Percentiles rank a stretch among this genome's conserved stretches.
Conservation (phyloP, 768 basidiomycete genomes). For the Sporobolomyces phaffii region DNA sequence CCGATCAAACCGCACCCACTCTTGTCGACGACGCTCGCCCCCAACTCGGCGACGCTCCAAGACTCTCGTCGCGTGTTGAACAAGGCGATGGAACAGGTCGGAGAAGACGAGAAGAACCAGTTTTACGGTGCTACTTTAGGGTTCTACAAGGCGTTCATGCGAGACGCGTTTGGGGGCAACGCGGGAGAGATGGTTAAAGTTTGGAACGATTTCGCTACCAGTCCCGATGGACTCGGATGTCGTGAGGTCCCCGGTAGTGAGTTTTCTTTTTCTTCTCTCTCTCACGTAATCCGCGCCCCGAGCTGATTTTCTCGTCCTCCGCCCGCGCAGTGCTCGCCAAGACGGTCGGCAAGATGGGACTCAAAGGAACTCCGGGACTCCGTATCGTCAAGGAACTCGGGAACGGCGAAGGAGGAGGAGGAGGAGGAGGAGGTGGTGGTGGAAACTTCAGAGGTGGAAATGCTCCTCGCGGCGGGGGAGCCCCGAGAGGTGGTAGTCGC, state of each 20-base stretch:
- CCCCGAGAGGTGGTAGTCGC: slow-evolving; percentile 15
- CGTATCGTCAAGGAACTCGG: slow-evolving; percentile 38
- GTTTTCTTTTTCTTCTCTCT: neutral
- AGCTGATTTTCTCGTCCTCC: slow-evolving; percentile 1
- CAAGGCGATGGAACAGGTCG: slow-evolving; percentile 46
- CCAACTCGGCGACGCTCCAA: slow-evolving; percentile 4
- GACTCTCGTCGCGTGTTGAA: slow-evolving; percentile 41
- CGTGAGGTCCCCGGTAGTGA: slow-evolving; percentile 39
- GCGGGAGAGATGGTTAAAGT: slow-evolving; percentile 39
- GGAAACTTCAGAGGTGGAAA: slow-evolving; percentile 10
- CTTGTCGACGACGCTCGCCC: slow-evolving; percentile 11
- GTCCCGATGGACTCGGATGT: slow-evolving; percentile 32
- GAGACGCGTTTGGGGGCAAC: slow-evolving; percentile 36
- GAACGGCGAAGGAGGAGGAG: neutral
- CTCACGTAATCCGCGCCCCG: no score
- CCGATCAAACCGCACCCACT: slow-evolving; percentile 48
- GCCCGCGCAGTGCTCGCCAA: slow-evolving; percentile 1
- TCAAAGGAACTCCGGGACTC: slow-evolving; percentile 24
- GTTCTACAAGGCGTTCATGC: slow-evolving; percentile 53
- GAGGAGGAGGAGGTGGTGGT: slow-evolving; percentile 11
- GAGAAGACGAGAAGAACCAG: slow-evolving; percentile 51
- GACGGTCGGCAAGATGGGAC: slow-evolving; percentile 25
- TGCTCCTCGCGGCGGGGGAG: neutral
- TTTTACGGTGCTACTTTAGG: slow-evolving; percentile 58
- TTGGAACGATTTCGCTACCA: slow-evolving; percentile 48